These are phyloP conservation scores for Tephrocybe sp. DNA, from an alignment of 768 basidiomycete species.

Conservation along the genomic window DNA sequence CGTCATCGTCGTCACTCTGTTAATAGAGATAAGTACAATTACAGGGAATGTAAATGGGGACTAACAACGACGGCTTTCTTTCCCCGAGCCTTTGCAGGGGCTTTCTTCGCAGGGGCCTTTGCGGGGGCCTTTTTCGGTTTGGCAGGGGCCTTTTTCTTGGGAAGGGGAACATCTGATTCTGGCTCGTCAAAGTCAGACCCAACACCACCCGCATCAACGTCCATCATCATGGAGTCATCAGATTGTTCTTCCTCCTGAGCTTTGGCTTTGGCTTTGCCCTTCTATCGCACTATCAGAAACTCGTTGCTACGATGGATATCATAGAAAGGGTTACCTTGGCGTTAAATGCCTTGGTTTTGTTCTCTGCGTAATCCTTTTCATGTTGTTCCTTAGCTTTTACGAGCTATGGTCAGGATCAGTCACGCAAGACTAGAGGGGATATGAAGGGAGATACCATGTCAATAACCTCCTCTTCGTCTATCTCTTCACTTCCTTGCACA, in stretches of 20 bases:
- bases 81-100: constrained; percentile 48
- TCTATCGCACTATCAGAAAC: background rate
- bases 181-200: constrained; percentile 55
- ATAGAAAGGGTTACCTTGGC: constrained; percentile 36
- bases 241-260: constrained; percentile 43
- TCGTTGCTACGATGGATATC: background rate
- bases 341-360: constrained; percentile 41
- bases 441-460: constrained; percentile 51
- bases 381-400: constrained; percentile 69
- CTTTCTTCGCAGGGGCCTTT: constrained; percentile 41
- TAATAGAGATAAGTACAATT: background rate
- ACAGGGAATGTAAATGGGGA: background rate
- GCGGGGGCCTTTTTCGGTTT: constrained; percentile 33
- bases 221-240: constrained; percentile 82
- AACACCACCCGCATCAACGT: constrained; percentile 51
- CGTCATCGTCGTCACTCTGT: constrained; percentile 49
- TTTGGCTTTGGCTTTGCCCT: constrained; percentile 56
- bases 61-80: constrained; percentile 48
- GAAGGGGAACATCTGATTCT: constrained; percentile 47
- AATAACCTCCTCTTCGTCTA: constrained; percentile 75
- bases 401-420: constrained; percentile 41
- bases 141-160: constrained; percentile 43
- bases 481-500: constrained; percentile 61
- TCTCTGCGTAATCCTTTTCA: constrained; percentile 61
- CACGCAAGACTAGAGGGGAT: background rate